A percentile compares a stretch with the other conserved stretches of the same genome.
These are phyloP conservation scores for Rutstroemia sp. DNA, from an alignment of 2,329 filamentous ascomycete species.

Conservation along the genomic window DNA sequence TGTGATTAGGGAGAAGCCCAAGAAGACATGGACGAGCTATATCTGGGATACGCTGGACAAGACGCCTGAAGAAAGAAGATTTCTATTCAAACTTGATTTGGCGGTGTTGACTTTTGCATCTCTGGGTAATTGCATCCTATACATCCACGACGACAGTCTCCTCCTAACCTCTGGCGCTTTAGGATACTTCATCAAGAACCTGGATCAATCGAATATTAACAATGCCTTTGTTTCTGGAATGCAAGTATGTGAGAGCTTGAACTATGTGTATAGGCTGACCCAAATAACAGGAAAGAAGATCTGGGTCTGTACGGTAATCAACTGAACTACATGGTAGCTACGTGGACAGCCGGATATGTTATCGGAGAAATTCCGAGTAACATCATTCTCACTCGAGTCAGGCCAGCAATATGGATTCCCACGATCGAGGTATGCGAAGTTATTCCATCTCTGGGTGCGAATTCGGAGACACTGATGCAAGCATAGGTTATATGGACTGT, in stretches of 20 bases:
- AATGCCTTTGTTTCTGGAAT: constrained; percentile 42
- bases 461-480: background rate
- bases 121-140: background rate
- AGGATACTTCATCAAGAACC: constrained; percentile 45
- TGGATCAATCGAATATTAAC: constrained; percentile 39
- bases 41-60: constrained; percentile 42
- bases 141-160: background rate
- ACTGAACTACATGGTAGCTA: constrained; percentile 17
- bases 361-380: constrained; percentile 44
- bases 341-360: constrained; percentile 39
- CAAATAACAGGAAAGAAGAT: constrained; percentile 29
- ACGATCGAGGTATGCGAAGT: background rate
- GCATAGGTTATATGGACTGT: constrained; percentile 5
- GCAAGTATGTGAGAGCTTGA: constrained; percentile 16
- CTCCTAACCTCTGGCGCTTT: background rate
- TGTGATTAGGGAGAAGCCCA: constrained; percentile 14
- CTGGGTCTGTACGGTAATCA: constrained; percentile 44
- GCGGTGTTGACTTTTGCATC: constrained; percentile 32
- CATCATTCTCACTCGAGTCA: constrained; percentile 38
- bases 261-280: constrained; percentile 18
- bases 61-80: constrained; percentile 37
- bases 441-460: too few relatives aligned
- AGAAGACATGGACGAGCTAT: constrained; percentile 32
- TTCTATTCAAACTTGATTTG: constrained; percentile 42
- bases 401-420: constrained; percentile 8